These are phyloP conservation scores for Raddia guianensis DNA, from an alignment of 176 grass and related monocot species.

Conservation along the genomic window DNA sequence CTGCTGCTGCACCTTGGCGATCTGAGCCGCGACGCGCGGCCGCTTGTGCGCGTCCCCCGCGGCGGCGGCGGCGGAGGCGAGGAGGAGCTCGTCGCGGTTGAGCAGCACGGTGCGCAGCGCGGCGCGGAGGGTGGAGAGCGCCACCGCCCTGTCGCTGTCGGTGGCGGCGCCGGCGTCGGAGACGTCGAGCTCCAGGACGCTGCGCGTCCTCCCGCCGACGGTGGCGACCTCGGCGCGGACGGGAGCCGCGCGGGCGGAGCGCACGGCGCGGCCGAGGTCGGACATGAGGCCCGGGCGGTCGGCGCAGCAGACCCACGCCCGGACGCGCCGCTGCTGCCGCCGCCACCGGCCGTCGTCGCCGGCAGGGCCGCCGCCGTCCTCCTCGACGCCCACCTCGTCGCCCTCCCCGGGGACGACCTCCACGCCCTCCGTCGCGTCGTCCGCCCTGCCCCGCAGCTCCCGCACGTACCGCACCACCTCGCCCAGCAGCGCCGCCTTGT, in stretches of 20 bases:
- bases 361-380: not conserved
- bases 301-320: conserved; percentile 86
- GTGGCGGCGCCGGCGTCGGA: not conserved
- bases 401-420: conserved; percentile 61
- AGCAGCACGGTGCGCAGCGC: conserved; percentile 74
- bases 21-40: conserved; percentile 46
- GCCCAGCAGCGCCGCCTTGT: conserved; percentile 93
- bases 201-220: conserved; percentile 67
- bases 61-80: conserved; percentile 8
- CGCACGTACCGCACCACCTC: conserved; percentile 94
- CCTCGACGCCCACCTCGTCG: conserved; percentile 83
- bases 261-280: conserved; percentile 75
- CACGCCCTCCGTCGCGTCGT: conserved; percentile 52
- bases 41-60: conserved; percentile 54
- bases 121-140: conserved; percentile 60
- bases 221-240: conserved; percentile 85
- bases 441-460: conserved; percentile 62
- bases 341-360: not conserved
- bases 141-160: conserved; percentile 14
- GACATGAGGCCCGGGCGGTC: conserved; percentile 78
- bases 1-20: conserved; percentile 22
- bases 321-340: conserved; percentile 34
- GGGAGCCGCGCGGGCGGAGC: conserved; percentile 70
- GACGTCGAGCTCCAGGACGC: conserved; percentile 75
- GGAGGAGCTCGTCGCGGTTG: conserved; percentile 40